phyloP scores from a whole-genome alignment of 2,329 filamentous ascomycete genomes.

The Aureobasidium namibiae region DNA sequence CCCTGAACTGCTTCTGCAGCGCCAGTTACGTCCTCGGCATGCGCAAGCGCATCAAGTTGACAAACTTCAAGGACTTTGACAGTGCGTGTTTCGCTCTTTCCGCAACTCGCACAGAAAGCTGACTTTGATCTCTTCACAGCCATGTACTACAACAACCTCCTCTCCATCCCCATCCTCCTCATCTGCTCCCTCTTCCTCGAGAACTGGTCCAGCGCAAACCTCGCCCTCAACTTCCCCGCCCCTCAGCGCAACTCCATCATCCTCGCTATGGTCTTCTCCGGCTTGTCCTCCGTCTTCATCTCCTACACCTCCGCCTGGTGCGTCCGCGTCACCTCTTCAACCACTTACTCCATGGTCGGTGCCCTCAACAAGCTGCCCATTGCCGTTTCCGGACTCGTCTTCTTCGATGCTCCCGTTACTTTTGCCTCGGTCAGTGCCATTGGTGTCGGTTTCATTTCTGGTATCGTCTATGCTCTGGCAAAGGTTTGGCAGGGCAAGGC shows the following conservation, averaged over 20 bases:
- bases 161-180: slow-evolving; percentile 88
- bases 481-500: slow-evolving; percentile 59
- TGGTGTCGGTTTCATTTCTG: slow-evolving; percentile 80
- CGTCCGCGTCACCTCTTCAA: slow-evolving; percentile 92
- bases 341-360: slow-evolving; percentile 98
- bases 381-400: slow-evolving; percentile 81
- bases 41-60: slow-evolving; percentile 98
- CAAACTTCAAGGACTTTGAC: slow-evolving; percentile 99
- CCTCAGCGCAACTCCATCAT: slow-evolving; percentile 72
- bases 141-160: slow-evolving; percentile 99
- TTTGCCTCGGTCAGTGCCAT: slow-evolving; percentile 89
- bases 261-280: slow-evolving; percentile 87
- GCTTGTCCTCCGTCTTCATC: slow-evolving; percentile 89
- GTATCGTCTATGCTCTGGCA: slow-evolving; percentile 80
- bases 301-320: slow-evolving; percentile 99
- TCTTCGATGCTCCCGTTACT: slow-evolving; percentile 91
- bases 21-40: slow-evolving; percentile 84
- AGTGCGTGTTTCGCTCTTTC: slow-evolving; percentile 55
- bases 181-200: slow-evolving; percentile 74
- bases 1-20: slow-evolving; percentile 90
- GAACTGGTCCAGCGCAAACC: slow-evolving; percentile 83
- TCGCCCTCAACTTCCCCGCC: slow-evolving; percentile 80
- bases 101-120: not conserved
- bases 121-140: slow-evolving; percentile 45
- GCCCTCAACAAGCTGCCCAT: slow-evolving; percentile 97